These are phyloP conservation scores for Coemansia aciculifera DNA, from an alignment of 192 early-diverging fungal genomes.

Conservation along the genomic window DNA sequence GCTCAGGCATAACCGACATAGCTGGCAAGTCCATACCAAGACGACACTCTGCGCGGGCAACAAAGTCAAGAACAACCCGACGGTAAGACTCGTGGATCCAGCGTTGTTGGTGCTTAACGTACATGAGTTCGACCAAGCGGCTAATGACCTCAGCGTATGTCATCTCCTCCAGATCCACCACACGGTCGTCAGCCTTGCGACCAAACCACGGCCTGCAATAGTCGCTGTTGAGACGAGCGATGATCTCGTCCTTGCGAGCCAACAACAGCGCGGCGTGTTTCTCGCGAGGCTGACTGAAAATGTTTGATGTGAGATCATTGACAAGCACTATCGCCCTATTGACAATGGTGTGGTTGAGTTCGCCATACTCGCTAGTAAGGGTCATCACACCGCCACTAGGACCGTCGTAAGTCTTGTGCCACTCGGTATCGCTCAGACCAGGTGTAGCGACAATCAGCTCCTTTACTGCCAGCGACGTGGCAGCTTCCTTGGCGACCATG, in stretches of 20 bases:
- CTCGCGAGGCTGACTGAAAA: constrained; percentile 81
- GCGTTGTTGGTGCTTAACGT: constrained; percentile 68
- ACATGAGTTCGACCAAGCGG: constrained; percentile 83
- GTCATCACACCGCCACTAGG: constrained; percentile 80
- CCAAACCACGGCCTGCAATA: constrained; percentile 91
- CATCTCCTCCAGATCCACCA: constrained; percentile 87
- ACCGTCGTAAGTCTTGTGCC: constrained; percentile 83
- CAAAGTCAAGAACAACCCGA: constrained; percentile 76
- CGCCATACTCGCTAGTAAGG: constrained; percentile 86
- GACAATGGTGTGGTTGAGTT: constrained; percentile 89
- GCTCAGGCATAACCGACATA: not conserved
- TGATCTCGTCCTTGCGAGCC: constrained; percentile 76
- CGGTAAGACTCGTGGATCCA: constrained; percentile 80
- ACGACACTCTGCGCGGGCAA: constrained; percentile 82
- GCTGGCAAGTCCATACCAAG: not conserved
- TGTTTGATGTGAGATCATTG: constrained; percentile 78
- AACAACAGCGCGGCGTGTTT: constrained; percentile 73
- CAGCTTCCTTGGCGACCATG: constrained; percentile 90
- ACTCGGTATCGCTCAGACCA: constrained; percentile 76
- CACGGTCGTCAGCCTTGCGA: constrained; percentile 68
- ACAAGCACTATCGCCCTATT: constrained; percentile 80
- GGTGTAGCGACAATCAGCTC: constrained; percentile 82
- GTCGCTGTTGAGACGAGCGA: constrained; percentile 74
- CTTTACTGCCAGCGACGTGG: constrained; percentile 78
- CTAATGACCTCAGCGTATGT: constrained; percentile 86